Percentiles rank a stretch among this genome's conserved stretches.
phyloP scores from a whole-genome alignment of 192 early-diverging fungal species.

The Coemansia sp. region DNA sequence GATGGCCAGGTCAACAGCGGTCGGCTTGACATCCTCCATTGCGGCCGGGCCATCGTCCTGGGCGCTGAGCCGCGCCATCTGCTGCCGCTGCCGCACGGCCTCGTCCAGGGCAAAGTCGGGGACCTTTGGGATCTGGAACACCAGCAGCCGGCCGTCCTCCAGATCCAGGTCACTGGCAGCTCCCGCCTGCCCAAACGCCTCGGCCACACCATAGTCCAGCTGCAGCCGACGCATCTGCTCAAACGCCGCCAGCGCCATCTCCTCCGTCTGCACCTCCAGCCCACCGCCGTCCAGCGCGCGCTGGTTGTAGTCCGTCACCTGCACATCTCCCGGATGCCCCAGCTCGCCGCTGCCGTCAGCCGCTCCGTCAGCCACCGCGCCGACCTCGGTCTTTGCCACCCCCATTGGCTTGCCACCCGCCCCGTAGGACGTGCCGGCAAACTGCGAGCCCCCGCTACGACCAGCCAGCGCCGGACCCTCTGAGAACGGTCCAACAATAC shows the following conservation, averaged over 20 bases:
- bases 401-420: too few species aligned
- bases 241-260: conserved; percentile 27
- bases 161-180: neutral
- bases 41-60: conserved; percentile 4
- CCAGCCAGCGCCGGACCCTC: conserved; percentile 29
- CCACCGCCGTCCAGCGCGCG: neutral
- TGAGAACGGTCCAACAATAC: conserved; percentile 26
- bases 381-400: too few species aligned
- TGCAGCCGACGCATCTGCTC: conserved; percentile 11
- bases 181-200: conserved; percentile 8
- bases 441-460: neutral
- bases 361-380: neutral
- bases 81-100: conserved; percentile 9
- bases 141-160: conserved; percentile 16
- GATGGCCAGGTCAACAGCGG: too few species aligned
- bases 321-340: conserved; percentile 3
- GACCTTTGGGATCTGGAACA: conserved; percentile 24
- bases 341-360: too few species aligned
- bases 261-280: conserved; percentile 41
- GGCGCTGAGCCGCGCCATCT: conserved; percentile 3
- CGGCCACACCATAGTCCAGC: conserved; percentile 12
- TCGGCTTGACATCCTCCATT: too few species aligned
- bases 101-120: conserved; percentile 36
- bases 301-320: conserved; percentile 23
- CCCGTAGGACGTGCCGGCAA: too few species aligned